These are phyloP conservation scores for Ophiostoma himal-ulmi DNA, from an alignment of 2,329 filamentous ascomycete species.

Conservation along the genomic window DNA sequence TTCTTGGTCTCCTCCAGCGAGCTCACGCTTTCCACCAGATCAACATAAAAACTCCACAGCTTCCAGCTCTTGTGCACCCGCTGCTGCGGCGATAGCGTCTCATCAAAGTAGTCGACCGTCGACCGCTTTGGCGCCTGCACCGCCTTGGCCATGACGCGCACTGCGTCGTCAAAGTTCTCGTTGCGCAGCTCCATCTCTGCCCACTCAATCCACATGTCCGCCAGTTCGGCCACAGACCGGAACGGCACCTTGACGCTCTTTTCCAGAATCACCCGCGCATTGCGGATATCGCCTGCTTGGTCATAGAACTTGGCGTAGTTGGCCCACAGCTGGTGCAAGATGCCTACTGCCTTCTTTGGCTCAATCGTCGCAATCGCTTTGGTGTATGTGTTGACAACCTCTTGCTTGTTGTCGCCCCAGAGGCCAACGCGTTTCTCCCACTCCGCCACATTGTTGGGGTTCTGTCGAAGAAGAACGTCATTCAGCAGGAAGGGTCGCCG, in stretches of 20 bases:
- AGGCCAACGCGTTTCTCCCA: slow-evolving; percentile 96
- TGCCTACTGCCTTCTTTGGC: slow-evolving; percentile 88
- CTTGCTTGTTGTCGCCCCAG: slow-evolving; percentile 87
- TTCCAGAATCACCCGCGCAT: slow-evolving; percentile 88
- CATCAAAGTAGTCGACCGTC: slow-evolving; percentile 99
- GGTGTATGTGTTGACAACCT: slow-evolving; percentile 91
- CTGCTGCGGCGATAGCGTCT: slow-evolving; percentile 87
- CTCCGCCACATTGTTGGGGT: slow-evolving; percentile 90
- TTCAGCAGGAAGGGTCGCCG: slow-evolving; percentile 92
- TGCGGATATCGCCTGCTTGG: slow-evolving; percentile 72
- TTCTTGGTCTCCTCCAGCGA: slow-evolving; percentile 87
- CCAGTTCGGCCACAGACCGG: slow-evolving; percentile 93
- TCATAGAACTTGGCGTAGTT: slow-evolving; percentile 99
- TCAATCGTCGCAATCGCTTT: slow-evolving; percentile 88
- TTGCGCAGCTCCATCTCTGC: slow-evolving; percentile 95
- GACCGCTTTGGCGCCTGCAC: slow-evolving; percentile 94
- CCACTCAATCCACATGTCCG: slow-evolving; percentile 99
- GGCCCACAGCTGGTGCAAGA: slow-evolving; percentile 91
- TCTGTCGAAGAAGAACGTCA: slow-evolving; percentile 89
- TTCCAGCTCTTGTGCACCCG: slow-evolving; percentile 99
- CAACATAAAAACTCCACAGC: slow-evolving; percentile 98
- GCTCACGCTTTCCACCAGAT: slow-evolving; percentile 90
- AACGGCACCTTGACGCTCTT: slow-evolving; percentile 97
- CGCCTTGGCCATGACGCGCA: slow-evolving; percentile 94
- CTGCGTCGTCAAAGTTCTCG: slow-evolving; percentile 91